Conservation (phyloP, 306 rosid species). For the Malus sylvestris region DNA sequence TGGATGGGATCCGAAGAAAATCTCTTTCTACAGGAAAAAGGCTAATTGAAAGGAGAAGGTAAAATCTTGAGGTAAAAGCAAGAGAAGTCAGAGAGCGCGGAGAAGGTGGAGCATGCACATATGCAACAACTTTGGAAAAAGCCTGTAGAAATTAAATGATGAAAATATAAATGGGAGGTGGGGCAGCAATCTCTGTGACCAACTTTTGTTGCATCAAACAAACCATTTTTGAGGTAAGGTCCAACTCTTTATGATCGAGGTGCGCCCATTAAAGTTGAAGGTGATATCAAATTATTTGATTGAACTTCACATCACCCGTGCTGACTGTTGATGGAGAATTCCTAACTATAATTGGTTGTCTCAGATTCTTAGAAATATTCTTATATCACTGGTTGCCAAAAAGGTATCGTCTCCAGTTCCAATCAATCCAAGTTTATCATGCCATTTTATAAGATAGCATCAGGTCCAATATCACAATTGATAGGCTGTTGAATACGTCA, state of each 20-base stretch:
- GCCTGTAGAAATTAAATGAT: not conserved
- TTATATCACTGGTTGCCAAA: too few species aligned
- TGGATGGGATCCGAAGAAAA: too few species aligned
- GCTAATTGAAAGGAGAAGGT: not conserved
- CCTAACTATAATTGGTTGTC: too few species aligned
- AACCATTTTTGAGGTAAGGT: not conserved
- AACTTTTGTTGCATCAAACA: not conserved
- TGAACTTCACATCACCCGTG: not conserved
- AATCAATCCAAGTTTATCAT: too few species aligned
- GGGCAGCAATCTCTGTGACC: not conserved
- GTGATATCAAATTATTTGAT: constrained; percentile 5
- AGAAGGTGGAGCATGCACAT: not conserved
- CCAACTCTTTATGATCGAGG: not conserved
- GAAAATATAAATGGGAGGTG: not conserved
- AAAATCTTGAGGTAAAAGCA: not conserved
- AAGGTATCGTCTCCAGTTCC: too few species aligned
- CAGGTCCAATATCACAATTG: too few species aligned
- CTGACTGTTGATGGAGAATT: not conserved
- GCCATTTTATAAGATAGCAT: too few species aligned
- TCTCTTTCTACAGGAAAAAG: not conserved
- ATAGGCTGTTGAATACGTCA: too few species aligned
- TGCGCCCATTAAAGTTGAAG: not conserved
- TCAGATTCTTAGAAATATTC: too few species aligned
- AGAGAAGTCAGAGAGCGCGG: not conserved
- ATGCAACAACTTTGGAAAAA: not conserved